Evolutionary conservation across 371 early-diverging fungal species (phyloP).

Genomic region (Actinomortierella wolfii): DNA sequence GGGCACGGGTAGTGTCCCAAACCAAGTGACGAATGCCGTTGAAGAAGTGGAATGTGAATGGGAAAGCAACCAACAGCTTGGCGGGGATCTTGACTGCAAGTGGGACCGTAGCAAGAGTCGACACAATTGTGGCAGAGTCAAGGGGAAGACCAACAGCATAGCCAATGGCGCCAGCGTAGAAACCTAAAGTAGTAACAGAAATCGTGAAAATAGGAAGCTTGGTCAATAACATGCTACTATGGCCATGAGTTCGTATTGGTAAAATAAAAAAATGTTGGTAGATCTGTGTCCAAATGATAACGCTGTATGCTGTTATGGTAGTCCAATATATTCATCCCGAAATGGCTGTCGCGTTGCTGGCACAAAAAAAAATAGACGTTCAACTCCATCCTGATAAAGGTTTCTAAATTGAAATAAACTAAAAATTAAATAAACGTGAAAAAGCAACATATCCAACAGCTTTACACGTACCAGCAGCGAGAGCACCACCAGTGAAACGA

Average conservation of each 20-base stretch:
- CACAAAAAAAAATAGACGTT: background rate
- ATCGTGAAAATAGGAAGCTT: too few species aligned
- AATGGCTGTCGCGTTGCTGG: too few species aligned
- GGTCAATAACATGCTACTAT: too few species aligned
- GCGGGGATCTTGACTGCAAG: conserved; percentile 57
- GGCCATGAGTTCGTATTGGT: too few species aligned
- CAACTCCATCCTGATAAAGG: too few species aligned
- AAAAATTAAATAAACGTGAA: background rate
- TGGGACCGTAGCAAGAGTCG: conserved; percentile 58
- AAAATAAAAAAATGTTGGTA: too few species aligned
- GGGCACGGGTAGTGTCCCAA: conserved; percentile 80
- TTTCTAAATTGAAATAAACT: background rate
- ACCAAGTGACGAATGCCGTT: conserved; percentile 92
- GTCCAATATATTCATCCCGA: too few species aligned
- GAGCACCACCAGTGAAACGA: conserved; percentile 80
- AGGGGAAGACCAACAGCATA: conserved; percentile 61
- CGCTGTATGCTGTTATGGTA: too few species aligned
- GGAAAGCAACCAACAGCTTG: conserved; percentile 70
- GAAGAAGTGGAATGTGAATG: conserved; percentile 85
- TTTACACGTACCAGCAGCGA: conserved; percentile 70
- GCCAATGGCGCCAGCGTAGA: conserved; percentile 71
- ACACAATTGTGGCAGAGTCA: conserved; percentile 68
- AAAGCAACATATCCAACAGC: background rate
- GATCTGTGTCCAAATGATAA: background rate
- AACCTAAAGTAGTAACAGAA: conserved; percentile 52